Evolutionary conservation across 495 filamentous ascomycete species (phyloP).

Genomic region (Elaphomyces granulatus): DNA sequence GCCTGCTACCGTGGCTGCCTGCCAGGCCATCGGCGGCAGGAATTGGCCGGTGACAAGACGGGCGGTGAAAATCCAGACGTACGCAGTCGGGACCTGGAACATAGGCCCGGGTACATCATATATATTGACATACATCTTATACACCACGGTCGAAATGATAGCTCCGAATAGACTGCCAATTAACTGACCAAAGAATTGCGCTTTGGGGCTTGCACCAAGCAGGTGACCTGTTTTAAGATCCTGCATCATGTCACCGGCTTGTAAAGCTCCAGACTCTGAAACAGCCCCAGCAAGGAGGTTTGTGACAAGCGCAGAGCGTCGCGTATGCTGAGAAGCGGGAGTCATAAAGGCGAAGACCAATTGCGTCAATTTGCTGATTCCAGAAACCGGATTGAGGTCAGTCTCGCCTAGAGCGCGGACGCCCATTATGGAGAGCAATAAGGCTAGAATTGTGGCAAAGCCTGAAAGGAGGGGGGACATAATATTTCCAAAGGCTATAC

Average conservation of each 20-base stretch:
- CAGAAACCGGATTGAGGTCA: conserved; percentile 91
- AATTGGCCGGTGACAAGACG: conserved; percentile 88
- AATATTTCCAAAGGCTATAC: conserved; percentile 56
- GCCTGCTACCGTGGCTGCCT: conserved; percentile 59
- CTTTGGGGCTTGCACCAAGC: conserved; percentile 78
- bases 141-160: conserved; percentile 72
- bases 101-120: conserved; percentile 76
- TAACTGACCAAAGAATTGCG: conserved; percentile 93
- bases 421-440: conserved; percentile 87
- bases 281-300: conserved; percentile 94
- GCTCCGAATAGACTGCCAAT: conserved; percentile 85
- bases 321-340: conserved; percentile 49
- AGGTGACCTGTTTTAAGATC: conserved; percentile 96
- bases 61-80: conserved; percentile 95
- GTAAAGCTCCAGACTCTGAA: conserved; percentile 71
- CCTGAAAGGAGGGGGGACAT: conserved; percentile 54
- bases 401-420: conserved; percentile 91
- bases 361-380: conserved; percentile 93
- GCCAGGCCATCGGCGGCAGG: conserved; percentile 63
- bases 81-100: conserved; percentile 88
- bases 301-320: conserved; percentile 57
- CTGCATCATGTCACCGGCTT: conserved; percentile 97
- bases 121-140: conserved; percentile 79
- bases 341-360: conserved; percentile 85
- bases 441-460: conserved; percentile 70